These are phyloP conservation scores for Theobroma grandiflorum DNA, from an alignment of 441 rosid species.

Conservation along the genomic window DNA sequence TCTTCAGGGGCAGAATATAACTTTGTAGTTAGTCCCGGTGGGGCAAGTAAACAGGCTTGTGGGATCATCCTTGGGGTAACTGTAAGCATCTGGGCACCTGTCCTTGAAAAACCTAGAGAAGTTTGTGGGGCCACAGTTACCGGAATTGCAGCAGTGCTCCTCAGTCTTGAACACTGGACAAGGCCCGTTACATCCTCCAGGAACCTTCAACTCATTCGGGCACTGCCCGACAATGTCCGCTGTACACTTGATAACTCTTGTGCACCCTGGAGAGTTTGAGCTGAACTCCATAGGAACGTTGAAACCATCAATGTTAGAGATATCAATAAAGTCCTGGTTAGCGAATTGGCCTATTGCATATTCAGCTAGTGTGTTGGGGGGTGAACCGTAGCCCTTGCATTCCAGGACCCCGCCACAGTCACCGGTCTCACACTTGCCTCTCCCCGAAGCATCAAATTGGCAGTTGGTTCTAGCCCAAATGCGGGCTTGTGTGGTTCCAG, in stretches of 20 bases:
- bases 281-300: constrained; percentile 59
- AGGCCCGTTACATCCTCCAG: constrained; percentile 50
- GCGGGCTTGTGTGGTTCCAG: constrained; percentile 34
- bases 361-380: constrained; percentile 50
- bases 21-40: constrained; percentile 43
- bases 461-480: constrained; percentile 61
- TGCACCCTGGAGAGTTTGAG: constrained; percentile 25
- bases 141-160: constrained; percentile 50
- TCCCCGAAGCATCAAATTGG: constrained; percentile 42
- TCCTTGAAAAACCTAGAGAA: constrained; percentile 47
- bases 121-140: constrained; percentile 48
- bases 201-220: constrained; percentile 37
- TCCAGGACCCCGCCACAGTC: constrained; percentile 18
- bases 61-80: constrained; percentile 56
- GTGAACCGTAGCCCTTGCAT: constrained; percentile 29
- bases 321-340: constrained; percentile 42
- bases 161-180: constrained; percentile 49
- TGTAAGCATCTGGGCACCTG: constrained; percentile 50
- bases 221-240: constrained; percentile 43
- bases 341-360: constrained; percentile 38
- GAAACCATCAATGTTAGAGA: constrained; percentile 37
- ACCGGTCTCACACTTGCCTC: constrained; percentile 32
- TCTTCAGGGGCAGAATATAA: constrained; percentile 21
- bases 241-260: constrained; percentile 29
- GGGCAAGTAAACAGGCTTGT: constrained; percentile 46